A percentile compares a stretch with the other conserved stretches of the same genome.
Evolutionary conservation across 805 yeast genomes (phyloP).

Genomic region (Yarrowia sp.): DNA sequence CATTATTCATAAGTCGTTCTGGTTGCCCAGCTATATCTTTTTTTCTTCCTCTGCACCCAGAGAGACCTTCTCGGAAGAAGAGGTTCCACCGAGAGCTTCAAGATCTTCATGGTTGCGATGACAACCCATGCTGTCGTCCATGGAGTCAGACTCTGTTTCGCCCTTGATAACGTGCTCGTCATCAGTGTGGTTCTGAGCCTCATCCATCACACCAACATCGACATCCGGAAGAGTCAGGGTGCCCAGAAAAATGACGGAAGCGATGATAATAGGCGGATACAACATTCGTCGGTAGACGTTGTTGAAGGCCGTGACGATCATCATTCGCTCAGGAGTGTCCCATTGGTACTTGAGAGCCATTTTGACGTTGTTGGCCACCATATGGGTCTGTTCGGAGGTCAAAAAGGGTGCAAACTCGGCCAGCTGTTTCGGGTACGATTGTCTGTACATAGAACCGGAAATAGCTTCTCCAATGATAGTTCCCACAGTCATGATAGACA

Average conservation of each 20-base stretch:
- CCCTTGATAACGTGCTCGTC: not conserved
- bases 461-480: conserved; percentile 59
- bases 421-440: conserved; percentile 46
- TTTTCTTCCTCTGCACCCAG: not conserved
- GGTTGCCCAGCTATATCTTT: too few relatives aligned
- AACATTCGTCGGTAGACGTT: conserved; percentile 18
- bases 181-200: not conserved
- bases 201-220: not conserved
- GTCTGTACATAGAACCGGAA: conserved; percentile 71
- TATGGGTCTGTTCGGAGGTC: not conserved
- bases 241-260: conserved; percentile 14
- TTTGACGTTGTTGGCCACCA: not conserved
- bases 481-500: conserved; percentile 59
- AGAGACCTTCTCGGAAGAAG: not conserved
- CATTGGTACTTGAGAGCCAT: not conserved
- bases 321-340: conserved; percentile 14
- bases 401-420: not conserved
- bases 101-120: not conserved
- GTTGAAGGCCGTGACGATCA: conserved; percentile 21
- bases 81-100: not conserved
- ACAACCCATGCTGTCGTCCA: not conserved
- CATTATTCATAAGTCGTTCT: not conserved
- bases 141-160: not conserved
- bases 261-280: conserved; percentile 21
- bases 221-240: conserved; percentile 2